phyloP scores from a whole-genome alignment of 139 green algal genomes.

The Micractinium conductrix region DNA sequence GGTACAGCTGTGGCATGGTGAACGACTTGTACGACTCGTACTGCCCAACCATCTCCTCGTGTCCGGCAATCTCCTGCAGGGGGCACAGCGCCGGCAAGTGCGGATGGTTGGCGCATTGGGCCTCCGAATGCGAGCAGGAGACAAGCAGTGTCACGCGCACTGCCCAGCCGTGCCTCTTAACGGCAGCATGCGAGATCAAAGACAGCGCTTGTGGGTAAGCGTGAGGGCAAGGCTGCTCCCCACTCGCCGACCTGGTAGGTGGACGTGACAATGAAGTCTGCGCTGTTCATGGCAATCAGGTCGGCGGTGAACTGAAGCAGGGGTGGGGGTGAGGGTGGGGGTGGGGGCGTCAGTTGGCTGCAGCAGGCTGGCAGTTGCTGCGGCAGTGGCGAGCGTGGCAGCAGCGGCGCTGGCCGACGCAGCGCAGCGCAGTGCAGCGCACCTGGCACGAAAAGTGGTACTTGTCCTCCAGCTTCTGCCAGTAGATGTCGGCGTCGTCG shows the following conservation, averaged over 20 bases:
- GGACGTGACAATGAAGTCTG: conserved; percentile 70
- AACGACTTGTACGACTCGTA: conserved; percentile 81
- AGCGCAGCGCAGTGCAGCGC: no score
- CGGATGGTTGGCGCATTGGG: no score
- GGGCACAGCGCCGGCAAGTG: no score
- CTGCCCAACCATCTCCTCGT: conserved; percentile 70
- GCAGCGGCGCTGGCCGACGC: no score
- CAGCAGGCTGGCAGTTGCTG: no score
- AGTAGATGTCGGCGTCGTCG: conserved; percentile 79
- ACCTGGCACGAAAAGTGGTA: conserved; percentile 86
- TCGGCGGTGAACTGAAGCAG: conserved; percentile 79
- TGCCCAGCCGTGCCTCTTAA: no score
- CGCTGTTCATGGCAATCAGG: conserved; percentile 85
- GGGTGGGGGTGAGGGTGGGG: background rate
- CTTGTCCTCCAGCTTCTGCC: conserved; percentile 60
- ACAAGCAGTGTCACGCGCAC: no score
- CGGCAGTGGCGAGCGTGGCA: no score
- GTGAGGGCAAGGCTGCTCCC: background rate
- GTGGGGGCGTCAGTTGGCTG: background rate
- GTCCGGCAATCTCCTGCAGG: conserved; percentile 70
- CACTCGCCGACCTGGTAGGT: conserved; percentile 62
- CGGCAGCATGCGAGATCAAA: background rate
- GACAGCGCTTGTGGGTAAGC: no score
- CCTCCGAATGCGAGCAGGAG: background rate
- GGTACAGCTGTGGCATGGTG: conserved; percentile 74